Evolutionary conservation across 2,329 filamentous ascomycete species (phyloP).

Genomic region (Pseudogymnoascus sp.): DNA sequence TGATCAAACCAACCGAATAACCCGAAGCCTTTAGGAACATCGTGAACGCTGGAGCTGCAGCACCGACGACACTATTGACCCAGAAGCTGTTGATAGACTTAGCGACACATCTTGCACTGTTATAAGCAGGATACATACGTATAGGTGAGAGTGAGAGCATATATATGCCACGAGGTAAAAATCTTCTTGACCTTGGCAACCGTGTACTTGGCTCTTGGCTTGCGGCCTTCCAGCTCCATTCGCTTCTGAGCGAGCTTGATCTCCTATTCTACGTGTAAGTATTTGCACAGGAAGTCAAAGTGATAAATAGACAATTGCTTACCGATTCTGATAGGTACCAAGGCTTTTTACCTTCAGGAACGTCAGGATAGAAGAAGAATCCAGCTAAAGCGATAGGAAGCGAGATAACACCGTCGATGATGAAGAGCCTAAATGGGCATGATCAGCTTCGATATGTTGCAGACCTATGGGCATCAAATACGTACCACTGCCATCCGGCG

Average conservation of each 20-base stretch:
- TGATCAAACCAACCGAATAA: slow-evolving; percentile 37
- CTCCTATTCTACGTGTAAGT: slow-evolving; percentile 26
- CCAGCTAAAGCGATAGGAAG: slow-evolving; percentile 43
- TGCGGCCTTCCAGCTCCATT: slow-evolving; percentile 42
- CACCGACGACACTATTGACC: slow-evolving; percentile 47
- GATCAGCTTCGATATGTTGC: background rate
- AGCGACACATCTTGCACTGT: background rate
- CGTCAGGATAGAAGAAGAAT: slow-evolving; percentile 40
- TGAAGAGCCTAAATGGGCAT: slow-evolving; percentile 30
- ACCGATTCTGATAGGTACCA: slow-evolving; percentile 38
- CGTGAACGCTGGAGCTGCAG: slow-evolving; percentile 10
- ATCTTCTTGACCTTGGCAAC: slow-evolving; percentile 44
- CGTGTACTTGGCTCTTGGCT: slow-evolving; percentile 37
- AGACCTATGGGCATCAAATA: background rate
- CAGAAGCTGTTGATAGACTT: slow-evolving; percentile 36
- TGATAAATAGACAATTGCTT: background rate
- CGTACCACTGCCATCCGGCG: slow-evolving; percentile 44
- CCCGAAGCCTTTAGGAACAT: slow-evolving; percentile 12
- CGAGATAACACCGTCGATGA: slow-evolving; percentile 46
- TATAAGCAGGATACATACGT: slow-evolving; percentile 30
- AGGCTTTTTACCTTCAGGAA: slow-evolving; percentile 41
- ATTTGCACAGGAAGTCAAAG: background rate
- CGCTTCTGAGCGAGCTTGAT: slow-evolving; percentile 38
- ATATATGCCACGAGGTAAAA: slow-evolving; percentile 33
- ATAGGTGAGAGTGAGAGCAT: slow-evolving; percentile 48